phyloP scores from a whole-genome alignment of 257 asterid genomes.

The Schizonepeta tenuifolia region DNA sequence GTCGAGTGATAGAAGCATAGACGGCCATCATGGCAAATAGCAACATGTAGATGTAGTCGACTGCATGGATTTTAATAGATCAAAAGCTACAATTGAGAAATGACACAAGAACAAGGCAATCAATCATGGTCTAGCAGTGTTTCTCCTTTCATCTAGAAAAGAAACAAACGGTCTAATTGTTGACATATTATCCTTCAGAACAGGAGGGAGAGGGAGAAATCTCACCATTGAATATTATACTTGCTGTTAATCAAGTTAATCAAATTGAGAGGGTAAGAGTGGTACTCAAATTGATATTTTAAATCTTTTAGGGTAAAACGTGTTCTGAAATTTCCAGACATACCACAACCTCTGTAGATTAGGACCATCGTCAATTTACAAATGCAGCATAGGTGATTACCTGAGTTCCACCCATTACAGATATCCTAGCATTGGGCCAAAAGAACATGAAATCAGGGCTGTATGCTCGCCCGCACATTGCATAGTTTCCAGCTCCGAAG shows the following conservation, averaged over 20 bases:
- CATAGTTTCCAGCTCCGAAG: slow-evolving; percentile 98
- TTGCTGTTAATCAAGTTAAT: neutral
- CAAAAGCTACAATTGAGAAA: too few relatives aligned
- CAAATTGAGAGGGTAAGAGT: neutral
- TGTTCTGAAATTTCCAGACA: neutral
- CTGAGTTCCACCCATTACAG: slow-evolving; percentile 99
- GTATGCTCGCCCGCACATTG: slow-evolving; percentile 99
- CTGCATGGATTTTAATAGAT: neutral
- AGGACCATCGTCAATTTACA: neutral
- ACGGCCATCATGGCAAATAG: neutral
- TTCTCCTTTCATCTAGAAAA: neutral
- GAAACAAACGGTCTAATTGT: neutral
- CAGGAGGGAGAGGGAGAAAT: too few relatives aligned
- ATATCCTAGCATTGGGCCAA: slow-evolving; percentile 98
- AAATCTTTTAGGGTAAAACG: neutral
- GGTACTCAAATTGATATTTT: neutral
- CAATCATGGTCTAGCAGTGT: neutral
- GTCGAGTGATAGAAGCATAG: neutral
- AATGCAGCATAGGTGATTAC: slow-evolving; percentile 39
- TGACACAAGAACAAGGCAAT: neutral
- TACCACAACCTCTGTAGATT: neutral
- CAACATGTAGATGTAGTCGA: neutral
- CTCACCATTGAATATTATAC: neutral
- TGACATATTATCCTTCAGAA: neutral
- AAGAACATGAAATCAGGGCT: slow-evolving; percentile 90